Percentiles rank a stretch among this genome's conserved stretches.
These are phyloP conservation scores for Chenopodium quinoa DNA, from an alignment of 148 eudicot genomes.

Conservation along the genomic window DNA sequence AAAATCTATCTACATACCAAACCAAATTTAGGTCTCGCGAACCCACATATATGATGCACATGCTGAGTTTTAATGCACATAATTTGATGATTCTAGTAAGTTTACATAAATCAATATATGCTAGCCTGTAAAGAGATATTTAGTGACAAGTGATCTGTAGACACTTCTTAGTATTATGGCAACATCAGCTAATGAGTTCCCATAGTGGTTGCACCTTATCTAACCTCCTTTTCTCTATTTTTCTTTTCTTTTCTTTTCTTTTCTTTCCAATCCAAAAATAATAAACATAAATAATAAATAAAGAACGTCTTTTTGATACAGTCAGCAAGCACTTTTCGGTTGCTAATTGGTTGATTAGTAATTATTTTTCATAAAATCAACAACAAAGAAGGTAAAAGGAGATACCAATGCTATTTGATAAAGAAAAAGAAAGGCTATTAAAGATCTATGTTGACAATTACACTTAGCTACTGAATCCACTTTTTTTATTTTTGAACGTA, in stretches of 20 bases:
- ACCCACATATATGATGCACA: too few relatives aligned
- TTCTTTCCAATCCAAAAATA: too few relatives aligned
- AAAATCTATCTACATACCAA: too few relatives aligned
- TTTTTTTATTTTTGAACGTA: background rate
- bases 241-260: too few relatives aligned
- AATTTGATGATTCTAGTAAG: background rate
- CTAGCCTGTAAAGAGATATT: slow-evolving; percentile 7
- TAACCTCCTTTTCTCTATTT: background rate
- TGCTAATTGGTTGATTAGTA: slow-evolving; percentile 1
- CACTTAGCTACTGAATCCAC: background rate
- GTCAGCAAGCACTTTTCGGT: slow-evolving; percentile 26
- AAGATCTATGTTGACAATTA: slow-evolving; percentile 11
- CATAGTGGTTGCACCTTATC: slow-evolving; percentile 28
- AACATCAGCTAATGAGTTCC: slow-evolving; percentile 21
- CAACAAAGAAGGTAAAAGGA: slow-evolving; percentile 8
- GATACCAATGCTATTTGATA: background rate
- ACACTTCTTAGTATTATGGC: slow-evolving; percentile 11
- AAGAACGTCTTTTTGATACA: background rate
- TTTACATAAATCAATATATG: background rate
- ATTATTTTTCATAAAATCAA: slow-evolving; percentile 13
- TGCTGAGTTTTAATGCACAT: background rate
- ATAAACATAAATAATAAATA: too few relatives aligned
- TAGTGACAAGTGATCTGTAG: slow-evolving; percentile 24
- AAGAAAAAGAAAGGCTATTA: background rate
- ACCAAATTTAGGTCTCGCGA: background rate